Evolutionary conservation across 2,329 filamentous ascomycete species (phyloP).

Genomic region (Clarireedia sp.): DNA sequence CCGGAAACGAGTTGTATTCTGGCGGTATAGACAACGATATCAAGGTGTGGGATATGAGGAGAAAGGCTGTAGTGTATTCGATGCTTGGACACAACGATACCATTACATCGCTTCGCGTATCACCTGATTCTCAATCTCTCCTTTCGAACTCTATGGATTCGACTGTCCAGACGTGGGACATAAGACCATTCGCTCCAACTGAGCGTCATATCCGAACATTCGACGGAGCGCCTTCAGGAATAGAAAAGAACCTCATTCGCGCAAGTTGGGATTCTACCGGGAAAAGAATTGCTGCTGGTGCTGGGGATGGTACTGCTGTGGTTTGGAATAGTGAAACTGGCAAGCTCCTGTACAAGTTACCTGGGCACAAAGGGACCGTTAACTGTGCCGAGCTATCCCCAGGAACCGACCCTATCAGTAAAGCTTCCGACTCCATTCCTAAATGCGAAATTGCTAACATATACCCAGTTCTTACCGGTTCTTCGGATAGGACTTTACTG

Average conservation of each 20-base stretch:
- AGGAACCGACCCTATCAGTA: constrained; percentile 76
- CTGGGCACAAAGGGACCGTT: constrained; percentile 89
- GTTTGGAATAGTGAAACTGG: constrained; percentile 86
- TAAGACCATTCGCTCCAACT: constrained; percentile 84
- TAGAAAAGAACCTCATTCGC: constrained; percentile 86
- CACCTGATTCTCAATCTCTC: constrained; percentile 83
- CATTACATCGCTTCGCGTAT: constrained; percentile 82
- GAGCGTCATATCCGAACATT: constrained; percentile 81
- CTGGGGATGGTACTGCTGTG: constrained; percentile 82
- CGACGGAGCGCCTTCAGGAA: constrained; percentile 78
- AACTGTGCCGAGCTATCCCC: constrained; percentile 92
- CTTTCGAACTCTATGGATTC: constrained; percentile 91
- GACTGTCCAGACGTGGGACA: constrained; percentile 91
- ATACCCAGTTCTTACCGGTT: constrained; percentile 69
- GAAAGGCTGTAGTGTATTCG: constrained; percentile 79
- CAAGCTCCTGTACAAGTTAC: constrained; percentile 88
- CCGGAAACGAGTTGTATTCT: constrained; percentile 90
- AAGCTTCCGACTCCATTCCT: constrained; percentile 35
- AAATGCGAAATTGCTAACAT: constrained; percentile 14
- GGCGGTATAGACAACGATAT: constrained; percentile 97
- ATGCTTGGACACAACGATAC: constrained; percentile 89
- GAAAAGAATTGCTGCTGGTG: constrained; percentile 79
- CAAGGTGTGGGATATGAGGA: constrained; percentile 92
- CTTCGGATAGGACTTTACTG: constrained; percentile 79
- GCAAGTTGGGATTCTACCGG: constrained; percentile 86